A percentile compares a stretch with the other conserved stretches of the same genome.
These are phyloP conservation scores for Chaetothyriales sp. DNA, from an alignment of 2,329 filamentous ascomycete species.

Conservation along the genomic window DNA sequence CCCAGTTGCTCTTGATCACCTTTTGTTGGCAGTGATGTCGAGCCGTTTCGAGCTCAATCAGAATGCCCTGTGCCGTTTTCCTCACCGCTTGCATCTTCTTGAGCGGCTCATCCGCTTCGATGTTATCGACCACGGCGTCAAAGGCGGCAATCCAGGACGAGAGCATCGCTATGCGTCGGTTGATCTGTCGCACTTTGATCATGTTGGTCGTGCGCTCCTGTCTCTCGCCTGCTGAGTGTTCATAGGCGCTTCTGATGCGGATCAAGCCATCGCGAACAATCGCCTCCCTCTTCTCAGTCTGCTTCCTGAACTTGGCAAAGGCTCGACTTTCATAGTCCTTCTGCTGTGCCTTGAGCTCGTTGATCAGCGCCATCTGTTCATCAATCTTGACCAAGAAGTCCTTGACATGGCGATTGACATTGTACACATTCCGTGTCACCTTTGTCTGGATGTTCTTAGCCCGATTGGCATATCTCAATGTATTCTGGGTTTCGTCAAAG, in stretches of 20 bases:
- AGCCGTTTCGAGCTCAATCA: slow-evolving; percentile 77
- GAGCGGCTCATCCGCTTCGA: slow-evolving; percentile 52
- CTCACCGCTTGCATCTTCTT: slow-evolving; percentile 58
- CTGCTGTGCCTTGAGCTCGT: slow-evolving; percentile 83
- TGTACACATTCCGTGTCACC: slow-evolving; percentile 97
- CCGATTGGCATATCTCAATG: slow-evolving; percentile 86
- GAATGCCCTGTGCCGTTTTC: slow-evolving; percentile 75
- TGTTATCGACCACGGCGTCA: slow-evolving; percentile 60
- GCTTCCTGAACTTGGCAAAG: slow-evolving; percentile 80
- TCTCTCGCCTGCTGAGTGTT: slow-evolving; percentile 61
- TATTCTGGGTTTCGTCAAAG: slow-evolving; percentile 97
- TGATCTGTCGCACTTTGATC: slow-evolving; percentile 67
- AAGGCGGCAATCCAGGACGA: slow-evolving; percentile 89
- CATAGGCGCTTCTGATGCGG: slow-evolving; percentile 68
- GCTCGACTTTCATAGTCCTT: slow-evolving; percentile 72
- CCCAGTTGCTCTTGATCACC: slow-evolving; percentile 69
- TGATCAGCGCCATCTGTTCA: slow-evolving; percentile 93
- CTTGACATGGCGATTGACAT: slow-evolving; percentile 97
- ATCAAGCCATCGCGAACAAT: slow-evolving; percentile 63
- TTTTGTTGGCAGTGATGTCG: slow-evolving; percentile 80
- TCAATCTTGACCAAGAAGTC: slow-evolving; percentile 99
- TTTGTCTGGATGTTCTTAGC: slow-evolving; percentile 99
- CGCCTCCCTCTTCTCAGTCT: slow-evolving; percentile 66
- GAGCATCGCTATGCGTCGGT: slow-evolving; percentile 71
- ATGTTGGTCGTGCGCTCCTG: slow-evolving; percentile 64